These are phyloP conservation scores for Helianthus annuus DNA, from an alignment of 129 eudicot genomes.

Conservation along the genomic window DNA sequence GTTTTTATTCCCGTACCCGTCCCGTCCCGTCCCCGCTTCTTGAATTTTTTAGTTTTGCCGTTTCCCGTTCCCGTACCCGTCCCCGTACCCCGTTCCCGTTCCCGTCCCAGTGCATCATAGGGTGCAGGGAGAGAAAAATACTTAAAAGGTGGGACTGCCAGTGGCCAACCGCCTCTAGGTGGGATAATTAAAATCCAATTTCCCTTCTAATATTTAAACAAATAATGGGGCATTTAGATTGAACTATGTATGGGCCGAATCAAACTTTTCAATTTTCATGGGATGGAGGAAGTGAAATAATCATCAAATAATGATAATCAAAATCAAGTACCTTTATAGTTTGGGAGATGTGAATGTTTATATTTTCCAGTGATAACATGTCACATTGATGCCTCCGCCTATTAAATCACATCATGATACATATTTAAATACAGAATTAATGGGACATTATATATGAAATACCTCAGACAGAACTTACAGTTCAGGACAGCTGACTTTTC, in stretches of 20 bases:
- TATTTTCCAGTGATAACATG: constrained; percentile 11
- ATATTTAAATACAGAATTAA: constrained; percentile 12
- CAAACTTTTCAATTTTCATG: constrained; percentile 7
- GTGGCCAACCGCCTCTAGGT: too few relatives aligned
- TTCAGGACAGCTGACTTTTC: constrained; percentile 42
- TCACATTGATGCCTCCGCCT: constrained; percentile 25
- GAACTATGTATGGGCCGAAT: neutral
- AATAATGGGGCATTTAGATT: neutral
- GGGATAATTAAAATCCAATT: too few relatives aligned
- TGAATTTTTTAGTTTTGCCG: too few relatives aligned
- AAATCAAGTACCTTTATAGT: constrained; percentile 7
- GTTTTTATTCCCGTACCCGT: too few relatives aligned
- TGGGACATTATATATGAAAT: neutral
- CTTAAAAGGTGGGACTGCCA: too few relatives aligned
- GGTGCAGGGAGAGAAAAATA: too few relatives aligned
- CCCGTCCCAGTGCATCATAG: too few relatives aligned
- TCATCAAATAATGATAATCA: neutral
- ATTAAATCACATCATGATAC: neutral
- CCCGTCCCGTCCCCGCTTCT: too few relatives aligned
- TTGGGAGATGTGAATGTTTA: neutral
- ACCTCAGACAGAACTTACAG: constrained; percentile 44
- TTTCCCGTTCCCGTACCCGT: too few relatives aligned
- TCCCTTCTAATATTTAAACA: neutral
- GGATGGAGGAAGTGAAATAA: constrained; percentile 13
- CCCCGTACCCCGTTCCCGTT: too few relatives aligned